Percentiles rank a stretch among this genome's conserved stretches.
Conservation (phyloP, 257 asterid genomes). For the Primulina huaijiensis region DNA sequence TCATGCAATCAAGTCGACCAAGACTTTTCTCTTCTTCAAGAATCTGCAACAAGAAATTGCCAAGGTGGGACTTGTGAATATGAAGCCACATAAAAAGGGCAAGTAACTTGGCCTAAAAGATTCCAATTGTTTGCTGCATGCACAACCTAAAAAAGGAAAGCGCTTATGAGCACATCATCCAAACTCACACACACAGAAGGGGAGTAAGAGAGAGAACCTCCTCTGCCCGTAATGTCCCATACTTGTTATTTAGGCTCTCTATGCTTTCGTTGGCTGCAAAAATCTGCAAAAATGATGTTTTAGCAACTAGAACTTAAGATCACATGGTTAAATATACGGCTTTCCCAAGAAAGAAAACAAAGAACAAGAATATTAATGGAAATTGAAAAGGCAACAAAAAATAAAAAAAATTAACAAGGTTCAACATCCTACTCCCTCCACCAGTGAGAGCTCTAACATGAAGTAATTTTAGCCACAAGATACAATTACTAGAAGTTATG, state of each 20-base stretch:
- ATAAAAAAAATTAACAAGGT: not conserved
- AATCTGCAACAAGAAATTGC: slow-evolving; percentile 34
- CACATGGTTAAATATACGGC: slow-evolving; percentile 7
- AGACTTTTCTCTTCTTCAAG: slow-evolving; percentile 49
- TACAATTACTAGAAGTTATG: slow-evolving; percentile 8
- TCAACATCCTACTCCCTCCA: slow-evolving; percentile 15
- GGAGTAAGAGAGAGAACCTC: slow-evolving; percentile 44
- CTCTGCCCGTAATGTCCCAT: slow-evolving; percentile 61
- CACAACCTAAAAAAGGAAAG: not conserved
- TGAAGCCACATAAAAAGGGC: slow-evolving; percentile 4
- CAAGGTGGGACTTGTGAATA: slow-evolving; percentile 11
- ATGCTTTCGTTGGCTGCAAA: slow-evolving; percentile 54
- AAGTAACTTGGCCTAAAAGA: slow-evolving; percentile 4
- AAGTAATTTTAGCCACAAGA: slow-evolving; percentile 2
- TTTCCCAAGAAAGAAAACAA: slow-evolving; percentile 15
- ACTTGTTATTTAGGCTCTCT: slow-evolving; percentile 54
- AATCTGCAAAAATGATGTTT: slow-evolving; percentile 43
- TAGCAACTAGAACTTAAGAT: slow-evolving; percentile 3
- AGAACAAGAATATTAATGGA: slow-evolving; percentile 14
- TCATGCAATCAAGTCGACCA: slow-evolving; percentile 40
- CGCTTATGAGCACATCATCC: not conserved
- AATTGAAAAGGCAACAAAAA: not conserved
- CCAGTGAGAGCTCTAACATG: not conserved
- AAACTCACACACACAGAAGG: slow-evolving; percentile 21
- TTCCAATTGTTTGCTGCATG: slow-evolving; percentile 1